Evolutionary conservation across 257 asterid genomes (phyloP), one percentile per base, ranked within the genome.

Genomic region (Solanum clarkiae): DNA sequence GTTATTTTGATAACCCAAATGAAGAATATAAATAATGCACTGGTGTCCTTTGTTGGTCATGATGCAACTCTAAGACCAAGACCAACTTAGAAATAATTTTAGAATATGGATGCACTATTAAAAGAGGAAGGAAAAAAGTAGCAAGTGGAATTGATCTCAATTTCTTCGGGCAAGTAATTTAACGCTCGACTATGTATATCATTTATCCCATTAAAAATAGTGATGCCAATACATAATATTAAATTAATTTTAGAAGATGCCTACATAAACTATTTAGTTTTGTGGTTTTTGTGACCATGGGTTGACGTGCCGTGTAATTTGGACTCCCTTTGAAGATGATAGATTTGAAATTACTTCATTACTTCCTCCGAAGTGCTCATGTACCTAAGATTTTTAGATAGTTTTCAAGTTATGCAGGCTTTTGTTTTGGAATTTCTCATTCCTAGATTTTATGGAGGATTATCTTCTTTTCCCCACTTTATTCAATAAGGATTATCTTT

Each of bases 1-100:
- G 53, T 8, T 55, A 17, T 16, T 20, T 57, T 57, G 86, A 85
- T 84, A 86, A 82, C 77, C 49, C 85, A 87, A 8, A 83, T 82
- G 13, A 91, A 86, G 88, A 91, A 86, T 22, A 86, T 87, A 87
- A 93, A 86, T 91, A 90, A 85, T 56, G 88, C 88, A 44, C 79
- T 90, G 20, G 44, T 60, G 86, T 86, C 89, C 40, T 81, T 91
- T 68, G 87, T 85, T 82, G 87, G 92, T 60, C 88, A 82, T 54
- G 90, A 69, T 54, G 18, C 70, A 24, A 7, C 53, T 26, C 16
- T 0, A 5, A 6, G n/a, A 16, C 1, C 9, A n/a, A 17, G 10
- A 2, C 0, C 10, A 55, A 55, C 18, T 17, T 16, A 6, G 22
- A 55, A 6, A 12, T 53, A 6, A 12, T 53, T 53, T 53, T 53